A percentile compares a stretch with the other conserved stretches of the same genome.
These are phyloP conservation scores for Sanghuangporus sanghuang DNA, from an alignment of 1,284 basidiomycete genomes.

Conservation along the genomic window DNA sequence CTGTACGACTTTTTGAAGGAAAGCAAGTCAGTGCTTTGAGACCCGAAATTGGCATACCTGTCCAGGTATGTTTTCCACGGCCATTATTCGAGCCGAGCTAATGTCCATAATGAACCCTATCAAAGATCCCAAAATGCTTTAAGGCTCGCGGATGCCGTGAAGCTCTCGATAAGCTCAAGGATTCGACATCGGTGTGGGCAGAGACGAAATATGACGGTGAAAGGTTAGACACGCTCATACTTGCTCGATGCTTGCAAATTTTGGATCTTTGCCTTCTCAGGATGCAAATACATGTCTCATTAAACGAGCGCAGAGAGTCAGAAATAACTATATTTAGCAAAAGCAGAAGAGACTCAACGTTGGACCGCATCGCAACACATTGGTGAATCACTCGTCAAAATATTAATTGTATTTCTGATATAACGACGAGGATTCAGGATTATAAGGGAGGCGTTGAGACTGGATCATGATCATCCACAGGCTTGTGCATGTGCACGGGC, in stretches of 20 bases:
- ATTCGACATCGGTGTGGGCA: conserved; percentile 53
- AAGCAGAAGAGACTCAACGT: conserved; percentile 74
- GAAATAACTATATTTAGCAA: conserved; percentile 80
- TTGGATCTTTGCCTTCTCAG: conserved; percentile 22
- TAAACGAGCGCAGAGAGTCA: conserved; percentile 32
- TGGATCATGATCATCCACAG: conserved; percentile 25
- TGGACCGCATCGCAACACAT: conserved; percentile 66
- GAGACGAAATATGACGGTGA: conserved; percentile 93
- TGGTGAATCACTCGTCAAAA: conserved; percentile 34
- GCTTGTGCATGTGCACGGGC: neutral
- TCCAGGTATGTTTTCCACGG: neutral
- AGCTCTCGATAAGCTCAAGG: conserved; percentile 45
- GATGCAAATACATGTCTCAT: conserved; percentile 72
- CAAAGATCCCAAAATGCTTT: conserved; percentile 74
- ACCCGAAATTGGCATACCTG: conserved; percentile 28
- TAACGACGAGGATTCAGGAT: conserved; percentile 35
- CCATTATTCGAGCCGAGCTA: neutral
- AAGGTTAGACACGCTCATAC: conserved; percentile 40
- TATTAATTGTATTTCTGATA: conserved; percentile 10
- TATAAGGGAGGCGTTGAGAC: conserved; percentile 57
- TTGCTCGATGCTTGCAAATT: neutral
- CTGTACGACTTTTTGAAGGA: conserved; percentile 46
- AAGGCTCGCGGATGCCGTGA: conserved; percentile 61
- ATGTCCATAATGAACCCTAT: neutral
- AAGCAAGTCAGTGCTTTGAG: conserved; percentile 25